Evolutionary conservation across 768 basidiomycete species (phyloP).

Genomic region (Rhizopogon rudus): DNA sequence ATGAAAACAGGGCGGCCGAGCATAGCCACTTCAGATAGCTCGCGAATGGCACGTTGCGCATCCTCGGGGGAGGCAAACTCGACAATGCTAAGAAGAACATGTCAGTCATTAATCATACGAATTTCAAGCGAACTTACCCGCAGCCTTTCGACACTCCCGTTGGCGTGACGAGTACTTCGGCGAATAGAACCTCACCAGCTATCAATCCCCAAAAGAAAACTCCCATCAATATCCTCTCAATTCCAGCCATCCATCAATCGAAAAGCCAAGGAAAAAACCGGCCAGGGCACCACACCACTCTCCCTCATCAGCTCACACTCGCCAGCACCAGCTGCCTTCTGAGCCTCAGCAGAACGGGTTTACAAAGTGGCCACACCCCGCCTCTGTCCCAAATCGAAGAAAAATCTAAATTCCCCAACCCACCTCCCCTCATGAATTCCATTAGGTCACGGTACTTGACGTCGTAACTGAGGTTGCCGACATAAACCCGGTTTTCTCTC

Average conservation of each 20-base stretch:
- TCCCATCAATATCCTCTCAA: constrained; percentile 92
- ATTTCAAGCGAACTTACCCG: constrained; percentile 63
- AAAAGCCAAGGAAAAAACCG: constrained; percentile 36
- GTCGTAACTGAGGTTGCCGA: constrained; percentile 98
- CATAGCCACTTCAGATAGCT: constrained; percentile 85
- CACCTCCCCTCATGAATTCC: constrained; percentile 99
- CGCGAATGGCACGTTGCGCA: constrained; percentile 81
- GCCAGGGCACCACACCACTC: constrained; percentile 35
- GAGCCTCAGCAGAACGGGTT: constrained; percentile 32
- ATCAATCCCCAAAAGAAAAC: constrained; percentile 84
- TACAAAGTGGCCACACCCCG: constrained; percentile 26
- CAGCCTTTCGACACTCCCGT: constrained; percentile 98
- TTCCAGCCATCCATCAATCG: constrained; percentile 48
- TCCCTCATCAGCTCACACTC: constrained; percentile 33
- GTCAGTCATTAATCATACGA: constrained; percentile 1
- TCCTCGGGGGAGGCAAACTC: constrained; percentile 92
- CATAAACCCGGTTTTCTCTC: constrained; percentile 97
- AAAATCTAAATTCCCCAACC: constrained; percentile 76
- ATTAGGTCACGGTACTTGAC: constrained; percentile 98
- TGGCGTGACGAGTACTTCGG: constrained; percentile 97
- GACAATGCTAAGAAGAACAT: constrained; percentile 67
- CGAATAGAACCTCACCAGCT: constrained; percentile 99
- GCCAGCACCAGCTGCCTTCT: constrained; percentile 25
- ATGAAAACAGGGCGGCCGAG: constrained; percentile 95
- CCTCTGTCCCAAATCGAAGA: constrained; percentile 37